Percentiles rank a stretch among this genome's conserved stretches.
phyloP scores from a whole-genome alignment of 352 stramenopile species.

The Phytophthora crassamura region DNA sequence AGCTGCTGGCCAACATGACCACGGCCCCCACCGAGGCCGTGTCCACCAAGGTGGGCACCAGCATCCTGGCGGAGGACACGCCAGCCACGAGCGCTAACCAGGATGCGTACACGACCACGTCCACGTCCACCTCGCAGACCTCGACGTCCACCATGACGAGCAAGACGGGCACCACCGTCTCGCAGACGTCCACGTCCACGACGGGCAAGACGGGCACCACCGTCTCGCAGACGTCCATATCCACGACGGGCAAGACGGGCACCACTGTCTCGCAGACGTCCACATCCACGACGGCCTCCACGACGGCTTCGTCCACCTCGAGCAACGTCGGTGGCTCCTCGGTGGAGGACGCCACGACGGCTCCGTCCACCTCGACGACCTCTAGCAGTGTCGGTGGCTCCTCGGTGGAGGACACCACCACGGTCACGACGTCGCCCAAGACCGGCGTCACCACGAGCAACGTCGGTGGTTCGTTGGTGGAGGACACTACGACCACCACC shows the following conservation, averaged over 20 bases:
- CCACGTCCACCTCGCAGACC: conserved; percentile 12
- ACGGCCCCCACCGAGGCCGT: conserved; percentile 23
- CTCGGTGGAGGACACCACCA: neutral
- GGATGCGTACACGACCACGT: conserved; percentile 32
- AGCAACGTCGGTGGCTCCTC: conserved; percentile 10
- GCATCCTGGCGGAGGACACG: conserved; percentile 4
- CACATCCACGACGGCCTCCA: too few relatives aligned
- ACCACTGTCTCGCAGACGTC: conserved; percentile 30
- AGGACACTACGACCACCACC: conserved; percentile 2
- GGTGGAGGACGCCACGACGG: neutral
- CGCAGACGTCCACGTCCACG: conserved; percentile 23
- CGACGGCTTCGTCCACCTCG: conserved; percentile 20
- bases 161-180: conserved; percentile 2
- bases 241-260: conserved; percentile 34
- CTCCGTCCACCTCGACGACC: neutral
- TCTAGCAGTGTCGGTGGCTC: conserved; percentile 6
- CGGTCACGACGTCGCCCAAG: neutral
- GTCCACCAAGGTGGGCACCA: conserved; percentile 24
- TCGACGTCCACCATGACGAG: conserved; percentile 8
- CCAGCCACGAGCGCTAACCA: conserved; percentile 22
- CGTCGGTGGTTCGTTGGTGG: neutral
- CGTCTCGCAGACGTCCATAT: conserved; percentile 22
- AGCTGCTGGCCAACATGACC: conserved; percentile 27
- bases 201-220: neutral
- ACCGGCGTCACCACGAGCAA: conserved; percentile 4